phyloP scores from a whole-genome alignment of 1,284 basidiomycete species.

The Ceratobasidium sp. region DNA sequence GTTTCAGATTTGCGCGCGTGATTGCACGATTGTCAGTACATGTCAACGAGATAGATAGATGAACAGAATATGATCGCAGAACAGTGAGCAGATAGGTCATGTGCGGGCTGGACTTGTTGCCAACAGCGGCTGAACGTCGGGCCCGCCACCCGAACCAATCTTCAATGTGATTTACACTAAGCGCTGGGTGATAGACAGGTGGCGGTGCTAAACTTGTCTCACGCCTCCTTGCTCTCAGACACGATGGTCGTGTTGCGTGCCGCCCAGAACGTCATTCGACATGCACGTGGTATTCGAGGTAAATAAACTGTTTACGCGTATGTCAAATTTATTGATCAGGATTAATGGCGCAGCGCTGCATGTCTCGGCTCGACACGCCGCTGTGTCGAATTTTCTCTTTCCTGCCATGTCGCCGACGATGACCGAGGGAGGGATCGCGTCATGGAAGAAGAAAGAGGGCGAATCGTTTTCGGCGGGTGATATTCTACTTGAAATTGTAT shows the following conservation, averaged over 20 bases:
- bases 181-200: conserved; percentile 7
- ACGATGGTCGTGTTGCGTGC: conserved; percentile 27
- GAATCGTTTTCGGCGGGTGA: conserved; percentile 91
- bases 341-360: conserved; percentile 67
- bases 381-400: conserved; percentile 82
- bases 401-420: conserved; percentile 99
- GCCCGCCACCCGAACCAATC: neutral
- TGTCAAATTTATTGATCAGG: neutral
- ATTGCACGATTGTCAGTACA: neutral
- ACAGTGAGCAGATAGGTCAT: neutral
- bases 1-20: conserved; percentile 26
- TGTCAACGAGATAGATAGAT: too few relatives aligned
- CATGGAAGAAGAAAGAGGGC: conserved; percentile 97
- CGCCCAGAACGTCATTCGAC: conserved; percentile 4
- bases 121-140: neutral
- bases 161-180: conserved; percentile 7
- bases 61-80: neutral
- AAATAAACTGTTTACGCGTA: neutral
- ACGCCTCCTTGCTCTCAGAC: conserved; percentile 19
- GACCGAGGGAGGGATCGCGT: conserved; percentile 95
- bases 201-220: conserved; percentile 36
- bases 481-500: conserved; percentile 83
- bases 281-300: conserved; percentile 10
- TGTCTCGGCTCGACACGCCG: conserved; percentile 66
- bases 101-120: conserved; percentile 12